Base-by-base conservation (phyloP, 179 eudicot species). In the Spinacia oleracea region DNA sequence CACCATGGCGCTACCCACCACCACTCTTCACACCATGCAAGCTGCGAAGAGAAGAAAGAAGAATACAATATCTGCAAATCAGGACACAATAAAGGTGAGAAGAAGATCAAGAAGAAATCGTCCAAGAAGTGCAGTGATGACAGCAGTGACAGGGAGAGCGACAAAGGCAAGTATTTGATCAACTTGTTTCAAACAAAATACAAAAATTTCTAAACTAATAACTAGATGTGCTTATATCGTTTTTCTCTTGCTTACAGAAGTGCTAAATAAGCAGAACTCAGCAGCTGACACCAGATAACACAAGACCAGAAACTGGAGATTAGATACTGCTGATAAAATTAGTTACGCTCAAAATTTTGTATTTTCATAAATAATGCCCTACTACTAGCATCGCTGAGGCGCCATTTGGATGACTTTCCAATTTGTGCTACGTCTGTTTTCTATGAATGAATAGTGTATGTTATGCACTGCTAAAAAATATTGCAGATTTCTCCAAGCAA, bases 61-160 rank as follows among this genome's bases (percentile, higher is more conserved):
- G 83, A 80, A 72, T 65, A 68, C 76, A 72, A 27, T 15, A 59
- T 73, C 65, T 77, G 35, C 81, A 76, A 62, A 43, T 66, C 81
- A 23, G 79, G 85, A 53, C 21, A 66, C 25, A 9, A 50, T 46
- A 74, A 74, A 73, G 34, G 60, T 27, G 73, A 48, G 40, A 68
- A n/a, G n/a, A n/a, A 79, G 64, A 56, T 77, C 67, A 83, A 83
- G 81, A 65, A 79, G 82, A 80, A 80, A 74, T 56, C 79, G 29
- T 77, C 81, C 73, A 72, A 73, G 75, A 80, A 83, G 66, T 31
- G 79, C 83, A 80, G 58, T 59, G 70, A 72, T 60, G 75, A 60
- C 70, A 56, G 78, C 76, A 75, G 84, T 32, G 70, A 70, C 77
- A 75, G 81, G 42, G 81, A 72, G 31, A 83, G 80, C 46, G 79